phyloP scores from a whole-genome alignment of 169 alveolate genomes.

The Plasmodium cynomolgi region DNA sequence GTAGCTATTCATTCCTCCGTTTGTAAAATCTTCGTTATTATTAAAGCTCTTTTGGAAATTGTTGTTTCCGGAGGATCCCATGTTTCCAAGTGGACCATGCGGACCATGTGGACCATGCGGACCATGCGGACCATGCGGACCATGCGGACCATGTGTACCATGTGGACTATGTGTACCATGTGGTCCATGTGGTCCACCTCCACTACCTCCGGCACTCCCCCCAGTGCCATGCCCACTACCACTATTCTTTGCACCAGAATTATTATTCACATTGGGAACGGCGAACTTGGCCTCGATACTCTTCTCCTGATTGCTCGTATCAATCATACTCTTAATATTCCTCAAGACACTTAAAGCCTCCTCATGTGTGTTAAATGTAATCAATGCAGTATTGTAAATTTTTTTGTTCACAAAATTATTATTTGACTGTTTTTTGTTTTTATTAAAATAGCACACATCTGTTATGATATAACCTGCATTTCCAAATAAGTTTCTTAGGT shows the following conservation, averaged over 20 bases:
- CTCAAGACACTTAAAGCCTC: slow-evolving; percentile 67
- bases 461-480: slow-evolving; percentile 35
- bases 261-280: slow-evolving; percentile 59
- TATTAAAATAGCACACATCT: slow-evolving; percentile 68
- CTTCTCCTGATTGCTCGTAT: slow-evolving; percentile 41
- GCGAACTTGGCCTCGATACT: slow-evolving; percentile 68
- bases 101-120: not conserved
- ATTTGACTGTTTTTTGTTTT: slow-evolving; percentile 51
- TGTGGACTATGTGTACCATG: too few relatives aligned
- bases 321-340: slow-evolving; percentile 45
- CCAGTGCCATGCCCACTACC: not conserved
- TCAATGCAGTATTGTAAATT: slow-evolving; percentile 47
- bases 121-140: not conserved
- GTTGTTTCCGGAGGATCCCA: too few relatives aligned
- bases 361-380: slow-evolving; percentile 63
- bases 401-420: slow-evolving; percentile 42
- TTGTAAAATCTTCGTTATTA: not conserved
- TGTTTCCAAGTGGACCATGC: not conserved
- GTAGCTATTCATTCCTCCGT: slow-evolving; percentile 22
- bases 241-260: slow-evolving; percentile 5
- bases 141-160: not conserved
- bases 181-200: not conserved
- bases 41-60: slow-evolving; percentile 22
- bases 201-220: not conserved
- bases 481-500: slow-evolving; percentile 55